Conservation (phyloP, 2,329 filamentous ascomycete species). For the Fusarium sp. region DNA sequence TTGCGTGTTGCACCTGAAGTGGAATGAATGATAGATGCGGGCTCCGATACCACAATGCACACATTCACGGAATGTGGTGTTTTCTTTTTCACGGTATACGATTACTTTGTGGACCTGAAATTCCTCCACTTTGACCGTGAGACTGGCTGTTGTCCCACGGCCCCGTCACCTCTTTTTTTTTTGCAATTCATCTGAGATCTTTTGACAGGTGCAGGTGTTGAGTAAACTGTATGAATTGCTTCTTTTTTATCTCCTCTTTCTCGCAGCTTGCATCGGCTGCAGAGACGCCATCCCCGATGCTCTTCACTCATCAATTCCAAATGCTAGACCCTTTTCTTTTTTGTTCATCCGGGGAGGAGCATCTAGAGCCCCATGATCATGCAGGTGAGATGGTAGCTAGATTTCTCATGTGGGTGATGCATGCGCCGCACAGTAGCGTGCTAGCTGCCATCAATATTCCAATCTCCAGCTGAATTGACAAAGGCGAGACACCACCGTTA, state of each 20-base stretch:
- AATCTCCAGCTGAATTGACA: conserved; percentile 22
- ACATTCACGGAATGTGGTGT: conserved; percentile 23
- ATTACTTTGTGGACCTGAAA: conserved; percentile 2
- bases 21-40: conserved; percentile 15
- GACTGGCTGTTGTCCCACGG: conserved; percentile 8
- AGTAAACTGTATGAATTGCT: not conserved
- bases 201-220: not conserved
- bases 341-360: conserved; percentile 6
- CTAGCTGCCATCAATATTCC: conserved; percentile 20
- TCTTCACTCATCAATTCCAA: conserved; percentile 20
- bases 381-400: conserved; percentile 28
- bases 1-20: conserved; percentile 22
- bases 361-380: conserved; percentile 6
- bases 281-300: conserved; percentile 22
- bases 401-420: conserved; percentile 33
- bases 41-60: conserved; percentile 5
- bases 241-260: not conserved
- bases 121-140: conserved; percentile 15
- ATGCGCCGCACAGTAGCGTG: conserved; percentile 31
- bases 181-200: not conserved
- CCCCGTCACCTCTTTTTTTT: not conserved
- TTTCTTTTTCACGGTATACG: not conserved
- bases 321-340: not conserved
- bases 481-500: not conserved
- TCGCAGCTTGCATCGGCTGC: not conserved